A percentile compares a stretch with the other conserved stretches of the same genome.
phyloP scores from a whole-genome alignment of 1,139 yeast species.

The Spathaspora jeffriesii region DNA sequence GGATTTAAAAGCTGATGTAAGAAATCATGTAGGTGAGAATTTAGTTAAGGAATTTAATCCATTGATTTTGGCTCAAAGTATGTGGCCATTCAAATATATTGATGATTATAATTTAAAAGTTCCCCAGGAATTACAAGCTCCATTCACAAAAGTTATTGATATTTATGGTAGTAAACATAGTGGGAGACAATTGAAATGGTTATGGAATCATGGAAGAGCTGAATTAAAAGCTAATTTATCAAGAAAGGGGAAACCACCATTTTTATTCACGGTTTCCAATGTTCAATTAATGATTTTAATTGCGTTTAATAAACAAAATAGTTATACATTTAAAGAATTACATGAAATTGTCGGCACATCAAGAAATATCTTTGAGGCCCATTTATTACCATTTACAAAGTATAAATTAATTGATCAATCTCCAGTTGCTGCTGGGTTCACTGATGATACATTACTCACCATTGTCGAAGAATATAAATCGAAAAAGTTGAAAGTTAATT shows the following conservation, averaged over 20 bases:
- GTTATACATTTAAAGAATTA: conserved; percentile 62
- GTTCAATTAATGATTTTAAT: conserved; percentile 85
- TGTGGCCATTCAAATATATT: conserved; percentile 76
- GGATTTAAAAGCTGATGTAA: conserved; percentile 71
- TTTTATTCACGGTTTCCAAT: conserved; percentile 76
- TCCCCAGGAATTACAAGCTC: conserved; percentile 56
- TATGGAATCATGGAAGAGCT: conserved; percentile 94
- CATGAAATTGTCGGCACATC: conserved; percentile 70
- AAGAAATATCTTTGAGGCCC: conserved; percentile 65
- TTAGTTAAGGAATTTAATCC: conserved; percentile 68
- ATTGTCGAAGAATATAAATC: conserved; percentile 83
- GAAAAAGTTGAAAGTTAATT: conserved; percentile 81
- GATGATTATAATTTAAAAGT: conserved; percentile 43
- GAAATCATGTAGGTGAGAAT: conserved; percentile 42
- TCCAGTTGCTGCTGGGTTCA: conserved; percentile 51
- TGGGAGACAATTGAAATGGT: conserved; percentile 92
- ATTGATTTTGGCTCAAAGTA: conserved; percentile 78
- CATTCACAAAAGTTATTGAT: conserved; percentile 67
- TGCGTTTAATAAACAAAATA: conserved; percentile 69
- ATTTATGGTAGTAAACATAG: conserved; percentile 76
- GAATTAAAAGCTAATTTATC: conserved; percentile 90
- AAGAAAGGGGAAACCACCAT: conserved; percentile 82
- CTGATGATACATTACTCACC: conserved; percentile 63
- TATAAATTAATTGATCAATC: conserved; percentile 71
- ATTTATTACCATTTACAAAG: conserved; percentile 77